Base-by-base conservation (phyloP, 78 protist genomes). In the Chrysochromulina tobinii region DNA sequence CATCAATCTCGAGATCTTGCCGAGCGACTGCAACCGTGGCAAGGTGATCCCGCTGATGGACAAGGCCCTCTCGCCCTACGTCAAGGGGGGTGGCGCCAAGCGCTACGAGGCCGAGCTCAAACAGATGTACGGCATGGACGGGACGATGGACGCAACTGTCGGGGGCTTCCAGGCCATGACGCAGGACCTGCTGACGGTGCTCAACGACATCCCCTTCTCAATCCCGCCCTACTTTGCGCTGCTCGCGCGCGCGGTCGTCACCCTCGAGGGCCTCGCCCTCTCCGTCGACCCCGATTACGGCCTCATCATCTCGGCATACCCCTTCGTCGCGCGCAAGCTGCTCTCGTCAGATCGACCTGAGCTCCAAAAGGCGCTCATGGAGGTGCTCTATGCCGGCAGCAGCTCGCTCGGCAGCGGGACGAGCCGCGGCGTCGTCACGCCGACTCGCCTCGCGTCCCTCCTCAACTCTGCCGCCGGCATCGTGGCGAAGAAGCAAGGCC, bases 141-240 rank as follows among this genome's bases (percentile, higher is more conserved):
- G 75, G 15, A 20, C 77, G 59, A 11, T 59, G 48, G 58, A n/a
- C 50, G 77, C 55, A 77, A 11, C 85, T 18, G 61, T 90, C 53
- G 93, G 93, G 27, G 93, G 93, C 67, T 90, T 90, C 89, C 93
- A 90, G 91, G 88, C 92, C 48, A 89, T 89, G 92, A 89, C 92
- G 25, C 61, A 61, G 27, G 90, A 87, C 75, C 59, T 89, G 61
- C 87, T 92, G 50, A 73, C 86, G 2, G 94, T 92, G 25, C 90
- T 92, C 54, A 92, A 92, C 87, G 94, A 92, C 68, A 87, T 92
- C 66, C 94, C 94, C 12, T 92, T 92, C 89, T 54, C 92, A 1
- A 89, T 89, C 57, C 92, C 92, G 51, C 87, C 92, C 48, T 89
- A 89, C 92, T 89, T 89, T 18, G 92, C 92, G 53, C 54, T 89